These are phyloP conservation scores for Dactylellina drechsleri DNA, from an alignment of 2,329 filamentous ascomycete genomes.

Conservation along the genomic window DNA sequence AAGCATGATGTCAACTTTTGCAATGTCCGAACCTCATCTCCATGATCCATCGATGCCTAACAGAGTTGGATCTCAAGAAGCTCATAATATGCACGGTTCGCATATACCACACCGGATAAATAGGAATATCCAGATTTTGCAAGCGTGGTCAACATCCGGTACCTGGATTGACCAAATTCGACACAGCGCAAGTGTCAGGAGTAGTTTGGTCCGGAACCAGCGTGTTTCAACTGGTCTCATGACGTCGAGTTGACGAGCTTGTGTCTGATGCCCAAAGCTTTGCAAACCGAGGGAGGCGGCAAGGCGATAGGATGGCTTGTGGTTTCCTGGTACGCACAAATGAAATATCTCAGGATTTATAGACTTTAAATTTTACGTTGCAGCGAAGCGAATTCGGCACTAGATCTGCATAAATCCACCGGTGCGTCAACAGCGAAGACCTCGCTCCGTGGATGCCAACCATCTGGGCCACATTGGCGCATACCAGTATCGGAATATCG, in stretches of 20 bases:
- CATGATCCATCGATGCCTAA: conserved; percentile 3
- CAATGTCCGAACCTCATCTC: background rate
- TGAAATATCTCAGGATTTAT: conserved; percentile 50
- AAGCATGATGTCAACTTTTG: too few relatives aligned
- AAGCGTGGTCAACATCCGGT: conserved; percentile 20
- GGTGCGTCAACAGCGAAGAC: conserved; percentile 18
- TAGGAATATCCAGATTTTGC: conserved; percentile 27
- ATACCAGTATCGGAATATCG: background rate
- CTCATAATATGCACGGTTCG: conserved; percentile 12
- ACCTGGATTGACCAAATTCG: conserved; percentile 31
- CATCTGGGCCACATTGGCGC: background rate
- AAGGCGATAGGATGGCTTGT: conserved; percentile 2
- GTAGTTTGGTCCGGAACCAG: conserved; percentile 15
- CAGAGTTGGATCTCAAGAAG: background rate
- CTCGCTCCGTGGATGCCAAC: conserved; percentile 37
- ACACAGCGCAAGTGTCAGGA: conserved; percentile 25
- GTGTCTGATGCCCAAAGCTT: conserved; percentile 4
- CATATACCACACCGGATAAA: conserved; percentile 49
- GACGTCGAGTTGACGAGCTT: conserved; percentile 43
- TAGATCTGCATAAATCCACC: conserved; percentile 37
- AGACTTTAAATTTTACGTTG: conserved; percentile 14
- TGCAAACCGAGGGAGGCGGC: background rate
- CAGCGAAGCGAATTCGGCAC: conserved; percentile 51
- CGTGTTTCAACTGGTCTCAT: conserved; percentile 49
- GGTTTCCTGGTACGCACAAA: conserved; percentile 6